Evolutionary conservation across 257 asterid genomes (phyloP), one percentile per base, ranked within the genome.

Genomic region (Ophiorrhiza pumila): DNA sequence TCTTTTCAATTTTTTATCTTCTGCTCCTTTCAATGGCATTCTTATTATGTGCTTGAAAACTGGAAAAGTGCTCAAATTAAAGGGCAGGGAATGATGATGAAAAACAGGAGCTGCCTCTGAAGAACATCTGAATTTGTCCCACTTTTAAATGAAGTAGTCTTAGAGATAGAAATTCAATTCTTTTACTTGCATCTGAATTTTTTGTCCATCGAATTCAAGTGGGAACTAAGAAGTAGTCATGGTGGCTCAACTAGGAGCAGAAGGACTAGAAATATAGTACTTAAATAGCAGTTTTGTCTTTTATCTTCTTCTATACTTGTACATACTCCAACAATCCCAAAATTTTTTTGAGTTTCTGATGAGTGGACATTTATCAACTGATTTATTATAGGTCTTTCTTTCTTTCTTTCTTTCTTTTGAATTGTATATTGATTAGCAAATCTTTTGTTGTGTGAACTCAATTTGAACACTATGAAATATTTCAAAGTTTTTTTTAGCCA

Each of bases 11-110:
- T 77, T 71, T 74, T 45, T 46, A 47, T 56, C 49, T 65, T 50
- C 77, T 76, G 65, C 27, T 84, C 23, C 56, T 81, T 61, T 65
- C 79, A 23, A 1, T 83, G 11, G 85, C 82, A 55, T 71, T 73
- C 22, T 68, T 82, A 37, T 31, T 85, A 18, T 75, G 77, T 46
- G 60, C 47, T 17, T 83, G 66, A 57, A 74, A 76, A 79, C 60
- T 13, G 65, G 34, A 65, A 7, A 39, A 18, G 23, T 69, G 20
- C 42, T 63, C 49, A 37, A 9, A 46, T 41, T 68, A 52, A 23
- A 43, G 23, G 72, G 39, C 27, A 50, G 37, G 59, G 76, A 29
- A 86, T 74, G 72, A 46, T 41, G 81, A 71, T 74, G 82, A 47
- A 52, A n/a, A 67, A 69, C 52, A 68, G 50, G 25, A 31, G 49